Conservation (phyloP, 1,284 basidiomycete species). For the Puccinia triticina region DNA sequence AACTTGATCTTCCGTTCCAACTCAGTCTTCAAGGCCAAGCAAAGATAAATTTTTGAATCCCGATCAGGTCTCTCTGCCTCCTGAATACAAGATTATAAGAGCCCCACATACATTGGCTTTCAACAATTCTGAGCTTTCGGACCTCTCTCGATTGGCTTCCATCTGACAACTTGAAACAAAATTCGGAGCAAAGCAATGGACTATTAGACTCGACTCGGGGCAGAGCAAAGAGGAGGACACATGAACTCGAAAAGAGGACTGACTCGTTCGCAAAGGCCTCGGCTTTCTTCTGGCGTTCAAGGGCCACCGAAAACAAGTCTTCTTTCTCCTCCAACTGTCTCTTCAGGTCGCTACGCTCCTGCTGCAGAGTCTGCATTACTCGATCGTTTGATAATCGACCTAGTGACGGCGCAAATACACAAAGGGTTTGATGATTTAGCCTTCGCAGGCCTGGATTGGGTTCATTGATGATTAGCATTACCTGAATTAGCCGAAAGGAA, state of each 20-base stretch:
- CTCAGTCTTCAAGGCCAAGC: constrained; percentile 66
- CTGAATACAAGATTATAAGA: background rate
- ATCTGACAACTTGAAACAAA: constrained; percentile 64
- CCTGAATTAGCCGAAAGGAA: constrained; percentile 70
- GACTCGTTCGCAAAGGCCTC: constrained; percentile 72
- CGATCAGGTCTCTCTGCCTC: background rate
- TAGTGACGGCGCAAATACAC: constrained; percentile 6
- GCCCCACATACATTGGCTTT: constrained; percentile 69
- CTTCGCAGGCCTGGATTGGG: background rate
- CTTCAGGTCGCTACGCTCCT: constrained; percentile 78
- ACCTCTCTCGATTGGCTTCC: constrained; percentile 72
- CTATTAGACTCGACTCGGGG: background rate
- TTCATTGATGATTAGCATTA: background rate
- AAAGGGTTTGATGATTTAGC: background rate
- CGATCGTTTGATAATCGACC: constrained; percentile 68
- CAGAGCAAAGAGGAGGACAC: background rate
- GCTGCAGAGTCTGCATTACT: constrained; percentile 72
- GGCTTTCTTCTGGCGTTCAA: constrained; percentile 77
- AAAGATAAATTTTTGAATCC: constrained; percentile 12
- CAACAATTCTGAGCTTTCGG: constrained; percentile 77
- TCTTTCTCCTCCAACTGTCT: constrained; percentile 76
- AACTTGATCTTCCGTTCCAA: constrained; percentile 82
- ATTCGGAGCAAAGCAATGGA: background rate
- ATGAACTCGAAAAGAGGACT: background rate
- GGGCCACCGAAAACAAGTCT: constrained; percentile 72